phyloP scores from a whole-genome alignment of 225 moss, liverwort and hornwort species.

The Thuidium tamariscinum region DNA sequence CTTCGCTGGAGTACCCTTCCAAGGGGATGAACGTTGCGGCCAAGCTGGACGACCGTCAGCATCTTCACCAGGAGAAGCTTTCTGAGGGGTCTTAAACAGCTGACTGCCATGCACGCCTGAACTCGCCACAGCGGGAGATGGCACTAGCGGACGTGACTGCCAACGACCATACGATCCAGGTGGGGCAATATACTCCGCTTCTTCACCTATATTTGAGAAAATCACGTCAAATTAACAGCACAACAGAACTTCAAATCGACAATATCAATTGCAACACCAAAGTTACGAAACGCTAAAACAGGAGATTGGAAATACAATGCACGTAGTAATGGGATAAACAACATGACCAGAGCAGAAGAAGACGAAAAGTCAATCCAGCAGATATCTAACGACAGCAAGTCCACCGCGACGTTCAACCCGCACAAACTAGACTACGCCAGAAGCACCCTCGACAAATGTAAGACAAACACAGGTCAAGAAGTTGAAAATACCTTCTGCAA shows the following conservation, averaged over 20 bases:
- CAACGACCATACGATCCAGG: conserved; percentile 29
- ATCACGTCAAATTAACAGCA: neutral
- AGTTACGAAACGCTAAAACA: neutral
- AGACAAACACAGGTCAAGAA: neutral
- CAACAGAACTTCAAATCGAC: neutral
- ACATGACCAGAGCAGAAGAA: neutral
- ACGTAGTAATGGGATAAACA: neutral
- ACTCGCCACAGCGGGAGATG: neutral
- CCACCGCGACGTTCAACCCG: neutral
- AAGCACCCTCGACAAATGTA: neutral
- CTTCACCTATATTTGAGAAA: conserved; percentile 34
- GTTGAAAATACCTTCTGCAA: conserved; percentile 35
- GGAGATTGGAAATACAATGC: neutral
- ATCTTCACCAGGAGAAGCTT: conserved; percentile 25
- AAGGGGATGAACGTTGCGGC: conserved; percentile 75
- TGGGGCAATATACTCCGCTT: conserved; percentile 52
- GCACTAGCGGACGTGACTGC: conserved; percentile 15
- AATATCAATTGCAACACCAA: neutral
- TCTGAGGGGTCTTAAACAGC: conserved; percentile 26
- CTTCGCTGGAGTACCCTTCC: conserved; percentile 86
- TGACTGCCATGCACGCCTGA: conserved; percentile 15
- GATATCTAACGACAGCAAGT: neutral
- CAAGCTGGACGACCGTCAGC: conserved; percentile 66
- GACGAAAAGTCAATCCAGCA: neutral
- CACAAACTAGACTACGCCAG: neutral